Percentiles rank a stretch among this genome's conserved stretches.
Conservation (phyloP, 169 alveolate genomes). For the Cryptosporidium meleagridis region DNA sequence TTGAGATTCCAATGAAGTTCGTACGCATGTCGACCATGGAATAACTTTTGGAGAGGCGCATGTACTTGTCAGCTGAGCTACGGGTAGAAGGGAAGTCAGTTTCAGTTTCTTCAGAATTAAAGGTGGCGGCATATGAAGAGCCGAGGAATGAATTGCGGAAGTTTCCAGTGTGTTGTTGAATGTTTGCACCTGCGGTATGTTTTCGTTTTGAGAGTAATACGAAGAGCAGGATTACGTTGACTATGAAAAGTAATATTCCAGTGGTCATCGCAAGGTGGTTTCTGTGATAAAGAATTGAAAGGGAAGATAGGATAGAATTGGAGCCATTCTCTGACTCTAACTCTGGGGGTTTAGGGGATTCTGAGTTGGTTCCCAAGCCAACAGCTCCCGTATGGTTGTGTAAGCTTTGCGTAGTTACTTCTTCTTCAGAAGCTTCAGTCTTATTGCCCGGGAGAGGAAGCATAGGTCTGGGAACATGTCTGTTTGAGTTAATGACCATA, state of each 20-base stretch:
- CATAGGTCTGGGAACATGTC: slow-evolving; percentile 9
- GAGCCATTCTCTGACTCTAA: not conserved
- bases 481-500: not conserved
- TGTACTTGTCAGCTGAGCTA: slow-evolving; percentile 10
- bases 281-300: not conserved
- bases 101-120: slow-evolving; percentile 11
- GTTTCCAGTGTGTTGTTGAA: not conserved
- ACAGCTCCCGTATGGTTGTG: not conserved
- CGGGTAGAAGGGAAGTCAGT: not conserved
- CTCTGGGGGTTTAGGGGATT: not conserved
- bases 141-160: slow-evolving; percentile 46
- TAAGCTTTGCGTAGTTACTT: not conserved
- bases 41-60: slow-evolving; percentile 52
- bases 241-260: slow-evolving; percentile 10
- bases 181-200: not conserved
- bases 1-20: slow-evolving; percentile 50
- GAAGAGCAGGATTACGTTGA: slow-evolving; percentile 36
- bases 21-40: slow-evolving; percentile 74
- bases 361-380: not conserved
- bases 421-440: not conserved
- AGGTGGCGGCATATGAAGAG: slow-evolving; percentile 12
- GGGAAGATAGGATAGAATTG: not conserved
- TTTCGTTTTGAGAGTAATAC: not conserved
- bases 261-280: slow-evolving; percentile 15
- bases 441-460: slow-evolving; percentile 40